Base-by-base conservation (phyloP, 768 basidiomycete genomes). In the Leucocoprinus leucothites region DNA sequence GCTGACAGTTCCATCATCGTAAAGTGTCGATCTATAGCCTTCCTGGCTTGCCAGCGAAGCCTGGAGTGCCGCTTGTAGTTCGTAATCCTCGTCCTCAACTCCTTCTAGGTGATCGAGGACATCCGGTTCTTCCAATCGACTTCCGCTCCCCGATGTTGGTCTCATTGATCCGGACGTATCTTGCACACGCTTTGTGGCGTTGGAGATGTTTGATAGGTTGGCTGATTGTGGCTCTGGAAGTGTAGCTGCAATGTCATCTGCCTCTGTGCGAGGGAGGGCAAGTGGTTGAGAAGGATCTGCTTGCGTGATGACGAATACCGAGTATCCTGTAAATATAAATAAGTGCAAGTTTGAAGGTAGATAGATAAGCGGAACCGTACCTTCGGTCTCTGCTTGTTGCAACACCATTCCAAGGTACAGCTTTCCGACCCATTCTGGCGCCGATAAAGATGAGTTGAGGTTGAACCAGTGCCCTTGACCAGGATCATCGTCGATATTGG, bases 361-460 rank as follows among this genome's bases (percentile, higher is more conserved):
- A 8, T 38, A 6, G 9, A 6, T 36, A 16, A 22, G 28, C 22
- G 11, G 4, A 25, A 41, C 64, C 72, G 59, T 67, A 84, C 94
- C 94, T 68, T 94, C 91, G 21, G 77, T 67, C 65, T 95, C 94
- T 18, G 93, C 88, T 70, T 95, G 91, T 56, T 91, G 85, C 35
- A 97, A 71, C 46, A 91, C 83, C 87, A 95, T 87, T 49, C 84
- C 83, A 3, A 97, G 81, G 71, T 93, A 94, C 1, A 85, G 80
- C 61, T 83, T 87, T 25, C 89, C 79, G 26, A 97, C 81, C 89
- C 91, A 92, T 67, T 93, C 85, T 8, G 94, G 93, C 3, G 69
- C 66, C 31, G 74, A 58, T 13, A 86, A 72, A 60, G 80, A 86
- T 8, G 93, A 94, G 65, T 95, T 89, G 9, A 96, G 76, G 67